Evolutionary conservation across 352 stramenopile genomes (phyloP).

Genomic region (Phytopythium chamaehyphon): DNA sequence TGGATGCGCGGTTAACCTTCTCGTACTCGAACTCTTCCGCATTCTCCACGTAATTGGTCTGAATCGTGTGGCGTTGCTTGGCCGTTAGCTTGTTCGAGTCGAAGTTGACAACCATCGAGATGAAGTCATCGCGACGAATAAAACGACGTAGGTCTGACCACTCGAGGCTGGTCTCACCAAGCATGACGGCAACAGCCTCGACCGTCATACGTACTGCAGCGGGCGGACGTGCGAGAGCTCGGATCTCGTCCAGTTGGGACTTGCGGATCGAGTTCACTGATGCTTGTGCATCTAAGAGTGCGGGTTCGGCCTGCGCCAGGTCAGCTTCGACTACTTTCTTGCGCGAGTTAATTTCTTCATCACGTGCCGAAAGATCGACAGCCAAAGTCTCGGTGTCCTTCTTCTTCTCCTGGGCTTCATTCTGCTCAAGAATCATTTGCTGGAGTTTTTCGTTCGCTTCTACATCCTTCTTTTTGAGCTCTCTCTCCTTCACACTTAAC

Average conservation of each 20-base stretch:
- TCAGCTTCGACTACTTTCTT: constrained; percentile 96
- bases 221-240: constrained; percentile 94
- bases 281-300: constrained; percentile 94
- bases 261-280: constrained; percentile 99
- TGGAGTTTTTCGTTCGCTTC: constrained; percentile 98
- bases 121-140: constrained; percentile 98
- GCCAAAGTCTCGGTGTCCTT: constrained; percentile 95
- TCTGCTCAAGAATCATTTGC: constrained; percentile 99
- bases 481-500: constrained; percentile 91
- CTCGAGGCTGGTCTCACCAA: constrained; percentile 95
- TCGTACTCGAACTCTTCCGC: constrained; percentile 89
- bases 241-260: constrained; percentile 98
- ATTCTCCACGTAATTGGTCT: constrained; percentile 95
- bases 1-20: constrained; percentile 91
- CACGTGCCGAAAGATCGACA: constrained; percentile 92
- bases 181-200: constrained; percentile 97
- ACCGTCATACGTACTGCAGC: constrained; percentile 96
- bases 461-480: constrained; percentile 95
- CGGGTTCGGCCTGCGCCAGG: constrained; percentile 97
- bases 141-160: constrained; percentile 98
- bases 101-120: constrained; percentile 99
- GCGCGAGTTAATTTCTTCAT: constrained; percentile 93
- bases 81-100: constrained; percentile 95
- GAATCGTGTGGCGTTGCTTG: constrained; percentile 93
- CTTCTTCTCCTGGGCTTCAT: constrained; percentile 96